Conservation (phyloP, 2,329 filamentous ascomycete genomes). For the Penicillium sp. region DNA sequence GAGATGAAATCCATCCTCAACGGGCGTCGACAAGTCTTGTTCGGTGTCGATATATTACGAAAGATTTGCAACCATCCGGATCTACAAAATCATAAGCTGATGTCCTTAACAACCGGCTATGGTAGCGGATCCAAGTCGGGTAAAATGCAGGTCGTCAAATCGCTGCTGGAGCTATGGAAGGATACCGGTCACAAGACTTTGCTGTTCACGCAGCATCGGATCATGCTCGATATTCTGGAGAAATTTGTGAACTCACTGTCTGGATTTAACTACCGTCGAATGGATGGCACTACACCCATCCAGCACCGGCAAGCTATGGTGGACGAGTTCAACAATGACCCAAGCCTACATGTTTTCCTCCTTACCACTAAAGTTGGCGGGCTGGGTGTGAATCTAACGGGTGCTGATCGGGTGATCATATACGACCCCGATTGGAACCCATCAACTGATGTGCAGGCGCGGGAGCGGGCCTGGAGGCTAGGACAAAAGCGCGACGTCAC, state of each 20-base stretch:
- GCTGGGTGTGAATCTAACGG: slow-evolving; percentile 85
- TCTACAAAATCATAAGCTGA: slow-evolving; percentile 63
- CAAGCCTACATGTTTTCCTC: slow-evolving; percentile 74
- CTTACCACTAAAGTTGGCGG: slow-evolving; percentile 96
- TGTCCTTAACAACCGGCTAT: too few species aligned
- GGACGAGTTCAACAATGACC: slow-evolving; percentile 80
- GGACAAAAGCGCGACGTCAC: slow-evolving; percentile 92
- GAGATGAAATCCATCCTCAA: slow-evolving; percentile 77
- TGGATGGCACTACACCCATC: slow-evolving; percentile 88
- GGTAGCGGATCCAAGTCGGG: slow-evolving; percentile 75
- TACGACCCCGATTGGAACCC: slow-evolving; percentile 99
- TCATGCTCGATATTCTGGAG: slow-evolving; percentile 92
- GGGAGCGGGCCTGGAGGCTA: slow-evolving; percentile 88
- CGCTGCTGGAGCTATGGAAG: slow-evolving; percentile 79
- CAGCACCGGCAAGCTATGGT: slow-evolving; percentile 81
- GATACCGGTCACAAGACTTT: slow-evolving; percentile 83
- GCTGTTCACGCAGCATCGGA: slow-evolving; percentile 82
- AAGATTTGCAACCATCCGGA: slow-evolving; percentile 99
- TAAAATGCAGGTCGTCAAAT: slow-evolving; percentile 91
- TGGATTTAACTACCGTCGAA: slow-evolving; percentile 68
- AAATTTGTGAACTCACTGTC: slow-evolving; percentile 63
- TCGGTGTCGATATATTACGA: slow-evolving; percentile 79
- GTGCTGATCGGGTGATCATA: slow-evolving; percentile 91
- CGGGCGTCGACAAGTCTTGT: slow-evolving; percentile 68
- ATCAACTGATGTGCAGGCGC: slow-evolving; percentile 87